Percentiles rank a stretch among this genome's conserved stretches.
Evolutionary conservation across 495 filamentous ascomycete genomes (phyloP).

Genomic region (Aspergillus biplanus): DNA sequence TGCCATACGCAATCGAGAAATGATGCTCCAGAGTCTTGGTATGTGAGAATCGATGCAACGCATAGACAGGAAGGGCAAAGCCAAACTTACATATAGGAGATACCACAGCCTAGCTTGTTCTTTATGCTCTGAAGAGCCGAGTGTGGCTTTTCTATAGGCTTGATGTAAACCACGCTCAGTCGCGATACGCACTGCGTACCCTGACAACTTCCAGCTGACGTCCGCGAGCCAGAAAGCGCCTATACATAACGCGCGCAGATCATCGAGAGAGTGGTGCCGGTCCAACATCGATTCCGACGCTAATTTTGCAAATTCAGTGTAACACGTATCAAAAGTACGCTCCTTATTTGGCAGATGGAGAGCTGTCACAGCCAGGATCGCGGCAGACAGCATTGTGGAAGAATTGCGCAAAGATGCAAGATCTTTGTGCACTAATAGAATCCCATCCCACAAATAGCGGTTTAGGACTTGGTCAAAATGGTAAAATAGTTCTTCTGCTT

Average conservation of each 20-base stretch:
- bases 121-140: slow-evolving; percentile 48
- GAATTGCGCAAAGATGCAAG: slow-evolving; percentile 48
- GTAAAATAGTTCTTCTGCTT: slow-evolving; percentile 54
- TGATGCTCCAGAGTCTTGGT: slow-evolving; percentile 56
- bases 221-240: slow-evolving; percentile 60
- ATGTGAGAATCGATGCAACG: slow-evolving; percentile 22
- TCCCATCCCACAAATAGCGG: slow-evolving; percentile 58
- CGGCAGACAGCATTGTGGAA: slow-evolving; percentile 54
- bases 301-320: slow-evolving; percentile 55
- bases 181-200: slow-evolving; percentile 59
- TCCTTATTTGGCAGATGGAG: slow-evolving; percentile 54
- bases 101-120: slow-evolving; percentile 56
- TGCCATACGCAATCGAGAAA: slow-evolving; percentile 58
- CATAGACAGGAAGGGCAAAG: neutral
- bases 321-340: slow-evolving; percentile 53
- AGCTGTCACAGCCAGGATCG: slow-evolving; percentile 55
- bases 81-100: slow-evolving; percentile 52
- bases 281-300: slow-evolving; percentile 58
- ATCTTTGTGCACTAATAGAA: slow-evolving; percentile 48
- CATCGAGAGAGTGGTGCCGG: slow-evolving; percentile 53
- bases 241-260: slow-evolving; percentile 56
- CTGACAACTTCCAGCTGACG: slow-evolving; percentile 60
- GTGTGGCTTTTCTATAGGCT: slow-evolving; percentile 53
- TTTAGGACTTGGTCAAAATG: slow-evolving; percentile 57
- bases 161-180: slow-evolving; percentile 56